A percentile compares a stretch with the other conserved stretches of the same genome.
These are phyloP conservation scores for Strigomonas culicis DNA, from an alignment of 208 protist genomes.

Conservation along the genomic window DNA sequence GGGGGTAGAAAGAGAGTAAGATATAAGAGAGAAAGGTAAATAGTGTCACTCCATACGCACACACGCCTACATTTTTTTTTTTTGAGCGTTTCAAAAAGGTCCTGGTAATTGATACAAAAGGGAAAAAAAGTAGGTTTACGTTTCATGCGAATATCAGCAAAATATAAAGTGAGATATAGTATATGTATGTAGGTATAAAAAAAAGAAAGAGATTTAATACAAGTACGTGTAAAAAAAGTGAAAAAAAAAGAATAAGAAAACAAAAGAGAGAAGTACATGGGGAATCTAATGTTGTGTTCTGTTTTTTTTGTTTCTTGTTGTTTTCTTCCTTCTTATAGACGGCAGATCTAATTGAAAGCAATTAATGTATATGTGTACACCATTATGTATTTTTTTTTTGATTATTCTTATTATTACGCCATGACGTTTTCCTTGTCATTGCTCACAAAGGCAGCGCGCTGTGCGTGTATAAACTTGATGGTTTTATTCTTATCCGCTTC, in stretches of 20 bases:
- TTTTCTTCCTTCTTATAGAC: not conserved
- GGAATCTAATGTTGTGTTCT: not conserved
- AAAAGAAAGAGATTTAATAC: not conserved
- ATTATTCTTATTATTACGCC: not conserved
- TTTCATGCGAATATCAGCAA: too few species aligned
- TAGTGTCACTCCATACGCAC: not conserved
- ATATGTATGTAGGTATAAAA: not conserved
- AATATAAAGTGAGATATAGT: not conserved
- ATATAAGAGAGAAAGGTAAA: not conserved
- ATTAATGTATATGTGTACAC: too few species aligned
- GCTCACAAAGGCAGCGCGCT: not conserved
- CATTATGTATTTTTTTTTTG: not conserved
- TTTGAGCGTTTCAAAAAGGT: not conserved
- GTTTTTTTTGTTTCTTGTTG: constrained; percentile 5
- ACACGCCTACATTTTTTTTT: constrained; percentile 4
- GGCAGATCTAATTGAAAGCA: too few species aligned
- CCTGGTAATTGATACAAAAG: not conserved
- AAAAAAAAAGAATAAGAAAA: not conserved
- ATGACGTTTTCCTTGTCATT: not conserved
- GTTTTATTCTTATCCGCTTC: not conserved
- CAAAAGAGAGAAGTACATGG: not conserved
- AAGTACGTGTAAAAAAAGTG: not conserved
- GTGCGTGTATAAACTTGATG: too few species aligned
- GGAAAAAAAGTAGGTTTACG: constrained; percentile 1
- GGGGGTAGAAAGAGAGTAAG: not conserved